Percentiles rank a stretch among this genome's conserved stretches.
phyloP scores from a whole-genome alignment of 371 early-diverging fungal species.

The Saksenaea oblongispora region DNA sequence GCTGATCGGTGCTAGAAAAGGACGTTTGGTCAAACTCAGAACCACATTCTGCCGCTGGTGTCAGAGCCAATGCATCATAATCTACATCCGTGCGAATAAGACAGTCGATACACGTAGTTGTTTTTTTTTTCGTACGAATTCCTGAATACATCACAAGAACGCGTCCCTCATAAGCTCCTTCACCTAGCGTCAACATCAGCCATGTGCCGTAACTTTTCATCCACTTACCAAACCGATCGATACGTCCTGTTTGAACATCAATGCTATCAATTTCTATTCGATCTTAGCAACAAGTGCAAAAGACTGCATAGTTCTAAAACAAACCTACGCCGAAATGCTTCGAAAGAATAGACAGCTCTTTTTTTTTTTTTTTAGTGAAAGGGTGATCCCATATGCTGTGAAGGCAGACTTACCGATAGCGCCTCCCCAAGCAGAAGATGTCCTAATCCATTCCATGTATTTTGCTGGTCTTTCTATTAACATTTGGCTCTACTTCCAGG shows the following conservation, averaged over 20 bases:
- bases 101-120: background rate
- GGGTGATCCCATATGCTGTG: too few species aligned
- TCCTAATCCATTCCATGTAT: conserved; percentile 56
- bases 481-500: background rate
- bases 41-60: conserved; percentile 45
- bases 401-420: conserved; percentile 51
- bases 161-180: conserved; percentile 48
- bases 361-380: too few species aligned
- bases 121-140: conserved; percentile 50
- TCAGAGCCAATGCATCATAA: conserved; percentile 60
- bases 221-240: conserved; percentile 57
- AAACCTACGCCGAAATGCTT: conserved; percentile 54
- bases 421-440: conserved; percentile 59
- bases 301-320: background rate
- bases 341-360: conserved; percentile 60
- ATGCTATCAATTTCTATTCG: conserved; percentile 59
- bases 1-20: conserved; percentile 37
- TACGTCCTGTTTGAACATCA: conserved; percentile 59
- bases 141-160: conserved; percentile 61
- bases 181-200: conserved; percentile 31
- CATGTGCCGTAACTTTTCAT: background rate
- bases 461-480: conserved; percentile 23
- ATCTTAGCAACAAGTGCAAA: background rate
- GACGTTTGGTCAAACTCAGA: conserved; percentile 58
- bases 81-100: conserved; percentile 25